Base-by-base conservation (phyloP, 2,329 filamentous ascomycete species). In the Sphaerulina musiva region DNA sequence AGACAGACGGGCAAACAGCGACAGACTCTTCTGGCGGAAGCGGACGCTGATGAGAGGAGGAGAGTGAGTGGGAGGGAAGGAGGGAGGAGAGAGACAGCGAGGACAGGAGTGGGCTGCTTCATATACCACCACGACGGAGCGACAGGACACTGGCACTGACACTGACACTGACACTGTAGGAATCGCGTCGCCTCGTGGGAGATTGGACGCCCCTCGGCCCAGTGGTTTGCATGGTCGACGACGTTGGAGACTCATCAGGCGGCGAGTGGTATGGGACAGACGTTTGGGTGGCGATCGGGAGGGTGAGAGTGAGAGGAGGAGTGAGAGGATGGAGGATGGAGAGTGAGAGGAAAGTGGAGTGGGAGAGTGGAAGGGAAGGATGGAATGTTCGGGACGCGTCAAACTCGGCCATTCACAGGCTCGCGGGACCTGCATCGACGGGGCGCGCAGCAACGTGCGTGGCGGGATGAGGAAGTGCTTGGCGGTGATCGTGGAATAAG, bases 161-260 rank as follows among this genome's bases (percentile, higher is more conserved):
- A 17, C 14, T 17, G 14, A 17, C 14, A 17, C 14, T 7, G 23
- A n/a, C 26, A 26, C 26, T 26, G 26, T 4, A 26, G 26, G 6
- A 29, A 26, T 17, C 14, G 14, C 14, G 14, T 17, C 14, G 14
- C 14, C 14, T 17, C 14, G 14, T 38, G 20, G 47, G 38, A 42
- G 47, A 10, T 40, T 23, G 17, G 26, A 12, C 8, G 10, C 23
- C 20, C 41, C 47, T 40, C 10, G 43, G n/a, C 40, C 23, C 2
- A 20, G 29, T 34, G 26, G 11, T 20, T 23, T 23, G 29, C 36
- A 11, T 38, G 48, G 40, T 44, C 40, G 48, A 12, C 23, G 26
- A 36, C 40, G 40, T 38, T 44, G 34, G 34, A 36, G 10, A 26
- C 48, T 51, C 48, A 51, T 51, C 48, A 34, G 32, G 8, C 29